Evolutionary conservation across 2,329 filamentous ascomycete genomes (phyloP).

Genomic region (Ophiostoma montium): DNA sequence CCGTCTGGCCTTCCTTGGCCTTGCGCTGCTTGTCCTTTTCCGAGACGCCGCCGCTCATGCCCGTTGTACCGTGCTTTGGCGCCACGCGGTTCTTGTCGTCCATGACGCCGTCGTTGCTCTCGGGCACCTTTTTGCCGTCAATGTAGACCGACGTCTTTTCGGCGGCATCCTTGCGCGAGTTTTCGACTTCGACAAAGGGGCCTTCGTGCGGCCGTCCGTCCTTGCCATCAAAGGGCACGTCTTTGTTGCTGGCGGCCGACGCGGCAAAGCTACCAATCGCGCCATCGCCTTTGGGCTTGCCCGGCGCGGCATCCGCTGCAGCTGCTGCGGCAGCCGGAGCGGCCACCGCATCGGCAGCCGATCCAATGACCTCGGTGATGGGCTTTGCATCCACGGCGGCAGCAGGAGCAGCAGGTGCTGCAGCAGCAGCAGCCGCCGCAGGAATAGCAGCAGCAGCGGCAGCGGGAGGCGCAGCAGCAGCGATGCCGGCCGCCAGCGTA

Average conservation of each 20-base stretch:
- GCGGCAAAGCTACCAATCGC: slow-evolving; percentile 7
- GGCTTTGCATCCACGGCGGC: neutral
- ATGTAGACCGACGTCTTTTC: slow-evolving; percentile 37
- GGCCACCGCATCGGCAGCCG: slow-evolving; percentile 2
- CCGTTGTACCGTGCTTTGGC: slow-evolving; percentile 74
- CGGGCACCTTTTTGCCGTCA: slow-evolving; percentile 47
- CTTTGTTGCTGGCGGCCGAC: slow-evolving; percentile 40
- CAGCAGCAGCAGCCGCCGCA: neutral
- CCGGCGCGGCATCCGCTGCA: neutral
- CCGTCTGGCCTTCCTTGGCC: slow-evolving; percentile 50
- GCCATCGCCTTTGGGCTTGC: slow-evolving; percentile 17
- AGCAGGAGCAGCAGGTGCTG: neutral
- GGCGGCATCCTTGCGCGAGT: slow-evolving; percentile 20
- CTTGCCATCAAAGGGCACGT: slow-evolving; percentile 80
- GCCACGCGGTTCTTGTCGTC: slow-evolving; percentile 64
- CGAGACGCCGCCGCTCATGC: slow-evolving; percentile 78
- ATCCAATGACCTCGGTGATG: neutral
- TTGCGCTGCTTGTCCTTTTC: slow-evolving; percentile 70
- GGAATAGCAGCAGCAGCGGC: no score
- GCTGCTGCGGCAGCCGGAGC: neutral
- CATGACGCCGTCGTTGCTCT: slow-evolving; percentile 74
- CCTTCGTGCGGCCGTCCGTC: slow-evolving; percentile 90
- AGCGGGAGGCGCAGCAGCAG: neutral
- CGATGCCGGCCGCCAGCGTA: slow-evolving; percentile 6
- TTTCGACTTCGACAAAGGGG: slow-evolving; percentile 53